Percentiles rank a stretch among this genome's conserved stretches.
These are phyloP conservation scores for Leccinum boreale DNA, from an alignment of 768 basidiomycete genomes.

Conservation along the genomic window DNA sequence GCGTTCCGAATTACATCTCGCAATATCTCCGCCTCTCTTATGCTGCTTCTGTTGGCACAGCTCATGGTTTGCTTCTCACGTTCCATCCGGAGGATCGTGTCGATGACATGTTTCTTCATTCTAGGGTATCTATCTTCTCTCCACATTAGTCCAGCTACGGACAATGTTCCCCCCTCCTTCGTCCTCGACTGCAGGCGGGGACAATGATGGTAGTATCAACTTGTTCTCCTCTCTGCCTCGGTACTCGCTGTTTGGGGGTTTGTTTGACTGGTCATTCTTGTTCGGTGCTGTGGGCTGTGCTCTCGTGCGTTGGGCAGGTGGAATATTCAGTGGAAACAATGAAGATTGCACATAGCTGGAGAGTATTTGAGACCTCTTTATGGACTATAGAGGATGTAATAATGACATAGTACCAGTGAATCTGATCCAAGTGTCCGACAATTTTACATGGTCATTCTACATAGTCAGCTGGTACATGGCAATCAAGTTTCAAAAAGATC, in stretches of 20 bases:
- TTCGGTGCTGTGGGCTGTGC: conserved; percentile 49
- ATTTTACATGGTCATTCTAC: not conserved
- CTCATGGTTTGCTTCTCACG: conserved; percentile 58
- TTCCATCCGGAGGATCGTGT: conserved; percentile 4
- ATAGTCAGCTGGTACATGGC: not conserved
- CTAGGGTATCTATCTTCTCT: conserved; percentile 80
- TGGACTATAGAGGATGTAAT: not conserved
- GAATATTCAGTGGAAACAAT: conserved; percentile 21
- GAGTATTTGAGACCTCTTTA: not conserved
- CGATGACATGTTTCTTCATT: conserved; percentile 3
- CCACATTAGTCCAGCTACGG: conserved; percentile 79
- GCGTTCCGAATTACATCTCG: conserved; percentile 62
- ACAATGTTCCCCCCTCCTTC: conserved; percentile 65
- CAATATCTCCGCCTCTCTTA: conserved; percentile 69
- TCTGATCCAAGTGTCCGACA: not conserved
- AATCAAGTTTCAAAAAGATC: not conserved
- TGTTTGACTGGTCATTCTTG: conserved; percentile 75
- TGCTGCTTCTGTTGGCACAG: conserved; percentile 75
- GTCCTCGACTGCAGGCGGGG: conserved; percentile 10
- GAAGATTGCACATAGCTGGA: conserved; percentile 9
- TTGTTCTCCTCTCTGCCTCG: conserved; percentile 71
- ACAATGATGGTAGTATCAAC: conserved; percentile 33
- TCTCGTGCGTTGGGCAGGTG: conserved; percentile 53
- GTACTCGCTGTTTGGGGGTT: conserved; percentile 67
- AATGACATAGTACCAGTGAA: not conserved